phyloP scores from a whole-genome alignment of 2,329 filamentous ascomycete genomes.

The Biscogniauxia mediterranea region DNA sequence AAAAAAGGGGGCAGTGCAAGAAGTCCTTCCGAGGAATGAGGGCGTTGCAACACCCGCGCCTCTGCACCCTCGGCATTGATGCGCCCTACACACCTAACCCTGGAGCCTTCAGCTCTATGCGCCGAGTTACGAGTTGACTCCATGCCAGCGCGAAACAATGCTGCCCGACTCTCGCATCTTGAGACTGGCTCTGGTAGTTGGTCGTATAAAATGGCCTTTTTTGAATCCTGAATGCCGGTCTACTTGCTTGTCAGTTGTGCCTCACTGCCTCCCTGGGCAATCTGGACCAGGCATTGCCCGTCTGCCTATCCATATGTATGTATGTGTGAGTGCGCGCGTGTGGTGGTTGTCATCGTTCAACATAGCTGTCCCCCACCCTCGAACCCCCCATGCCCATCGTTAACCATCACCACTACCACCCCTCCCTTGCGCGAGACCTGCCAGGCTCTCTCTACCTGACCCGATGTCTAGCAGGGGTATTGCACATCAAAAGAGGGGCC shows the following conservation, averaged over 20 bases:
- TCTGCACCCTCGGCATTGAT: not conserved
- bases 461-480: not conserved
- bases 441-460: not conserved
- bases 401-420: not conserved
- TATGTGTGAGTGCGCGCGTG: not conserved
- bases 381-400: not conserved
- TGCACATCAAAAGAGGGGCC: not conserved
- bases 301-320: not conserved
- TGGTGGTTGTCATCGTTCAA: not conserved
- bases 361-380: not conserved
- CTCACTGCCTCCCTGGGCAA: no score
- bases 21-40: not conserved
- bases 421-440: not conserved
- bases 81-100: not conserved
- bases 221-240: not conserved
- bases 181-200: not conserved
- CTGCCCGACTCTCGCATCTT: not conserved
- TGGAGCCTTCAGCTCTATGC: not conserved
- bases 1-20: not conserved
- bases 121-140: not conserved
- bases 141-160: not conserved
- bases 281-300: no score
- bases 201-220: not conserved
- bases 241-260: no score
- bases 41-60: not conserved